Base-by-base conservation (phyloP, 2,329 filamentous ascomycete species). In the Claviceps africana region DNA sequence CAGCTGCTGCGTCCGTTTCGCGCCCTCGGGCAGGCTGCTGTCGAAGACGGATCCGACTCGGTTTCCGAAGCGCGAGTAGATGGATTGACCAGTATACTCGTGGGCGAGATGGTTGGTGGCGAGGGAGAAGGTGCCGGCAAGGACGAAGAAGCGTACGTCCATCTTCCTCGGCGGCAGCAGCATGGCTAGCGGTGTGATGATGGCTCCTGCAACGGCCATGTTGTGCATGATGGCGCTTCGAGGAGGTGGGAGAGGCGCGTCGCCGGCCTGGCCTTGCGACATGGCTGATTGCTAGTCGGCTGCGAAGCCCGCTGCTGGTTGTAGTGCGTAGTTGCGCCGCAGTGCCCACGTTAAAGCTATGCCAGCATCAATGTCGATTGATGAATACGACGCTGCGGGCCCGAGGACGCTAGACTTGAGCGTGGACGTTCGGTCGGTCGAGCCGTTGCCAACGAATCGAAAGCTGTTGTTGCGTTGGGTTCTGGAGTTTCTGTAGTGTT, bases 11-110 rank as follows among this genome's bases (percentile, higher is more conserved):
- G 70, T 76, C 59, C 67, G 66, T 61, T 64, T 65, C 21, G 77
- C 76, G 50, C 70, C 70, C 58, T 84, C 81, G 43, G 77, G 79
- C 17, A 85, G 77, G 51, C 75, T 71, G 47, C 70, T 72, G 55
- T 72, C 71, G 43, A 79, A 64, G 44, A 81, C 66, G 17, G 68
- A 69, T 28, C 60, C 60, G 56, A 72, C 59, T 51, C 75, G 72
- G 55, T 59, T 65, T 53, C 63, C 64, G 55, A 77, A 70, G 9
- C 77, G 76, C 56, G 66, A 59, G 59, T 70, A 67, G 54, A 80
- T 70, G 30, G 76, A 78, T 48, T 69, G 68, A 49, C 78, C 78
- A 15, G 72, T 79, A 65, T 75, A 80, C 64, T 79, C 76, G 64
- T 74, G 71, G 48, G 70, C 70, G 42, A 82, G 73, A 64, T 77